A percentile compares a stretch with the other conserved stretches of the same genome.
Evolutionary conservation across 1,139 yeast genomes (phyloP).

Genomic region (Taphrina wiesneri): DNA sequence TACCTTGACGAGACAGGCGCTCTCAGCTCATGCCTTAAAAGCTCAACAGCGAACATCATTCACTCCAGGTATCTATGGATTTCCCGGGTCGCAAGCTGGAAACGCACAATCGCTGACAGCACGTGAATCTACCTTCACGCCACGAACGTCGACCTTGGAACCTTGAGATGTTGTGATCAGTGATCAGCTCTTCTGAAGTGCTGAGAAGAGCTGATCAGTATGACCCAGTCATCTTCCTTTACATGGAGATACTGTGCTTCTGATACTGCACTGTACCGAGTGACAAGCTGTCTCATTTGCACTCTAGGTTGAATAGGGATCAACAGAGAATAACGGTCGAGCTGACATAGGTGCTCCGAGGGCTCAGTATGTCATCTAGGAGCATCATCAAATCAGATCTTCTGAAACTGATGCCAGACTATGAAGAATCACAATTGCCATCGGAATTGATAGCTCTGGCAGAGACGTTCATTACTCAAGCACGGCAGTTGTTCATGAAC

Average conservation of each 20-base stretch:
- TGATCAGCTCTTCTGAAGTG: too few relatives aligned
- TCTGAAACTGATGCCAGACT: conserved; percentile 1
- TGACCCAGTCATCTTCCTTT: too few relatives aligned
- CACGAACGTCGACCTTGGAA: too few relatives aligned
- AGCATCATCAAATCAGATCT: conserved; percentile 17
- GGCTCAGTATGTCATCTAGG: conserved; percentile 11
- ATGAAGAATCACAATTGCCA: conserved; percentile 1
- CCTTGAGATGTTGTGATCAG: neutral
- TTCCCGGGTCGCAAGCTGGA: neutral
- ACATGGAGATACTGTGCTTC: too few relatives aligned
- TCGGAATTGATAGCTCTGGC: conserved; percentile 14
- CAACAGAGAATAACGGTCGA: too few relatives aligned
- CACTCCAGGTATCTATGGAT: neutral
- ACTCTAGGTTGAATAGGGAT: too few relatives aligned
- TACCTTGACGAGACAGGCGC: neutral
- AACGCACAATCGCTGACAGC: neutral
- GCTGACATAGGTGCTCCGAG: too few relatives aligned
- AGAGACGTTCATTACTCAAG: conserved; percentile 11
- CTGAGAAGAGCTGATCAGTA: too few relatives aligned
- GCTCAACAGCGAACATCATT: neutral
- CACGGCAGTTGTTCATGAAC: conserved; percentile 2
- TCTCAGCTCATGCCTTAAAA: neutral
- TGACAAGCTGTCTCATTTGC: too few relatives aligned
- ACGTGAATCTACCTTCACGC: neutral
- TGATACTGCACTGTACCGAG: too few relatives aligned